These are phyloP conservation scores for Paspalum vaginatum DNA, from an alignment of 176 grass and related monocot genomes.

Conservation along the genomic window DNA sequence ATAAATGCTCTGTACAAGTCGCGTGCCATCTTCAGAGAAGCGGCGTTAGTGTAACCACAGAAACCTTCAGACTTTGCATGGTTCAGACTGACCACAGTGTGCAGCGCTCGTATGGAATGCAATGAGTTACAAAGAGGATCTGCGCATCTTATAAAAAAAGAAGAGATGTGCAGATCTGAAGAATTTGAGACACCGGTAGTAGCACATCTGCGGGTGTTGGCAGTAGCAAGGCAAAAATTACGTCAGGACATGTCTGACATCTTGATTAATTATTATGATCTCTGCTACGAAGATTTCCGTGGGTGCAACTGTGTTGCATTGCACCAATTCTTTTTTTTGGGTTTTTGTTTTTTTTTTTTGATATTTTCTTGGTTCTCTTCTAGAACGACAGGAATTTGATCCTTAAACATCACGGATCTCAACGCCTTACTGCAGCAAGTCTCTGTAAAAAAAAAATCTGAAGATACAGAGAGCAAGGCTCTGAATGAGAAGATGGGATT, in stretches of 20 bases:
- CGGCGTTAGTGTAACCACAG: no score
- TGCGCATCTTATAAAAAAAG: no score
- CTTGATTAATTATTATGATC: background rate
- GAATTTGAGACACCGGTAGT: background rate
- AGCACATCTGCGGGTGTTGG: background rate
- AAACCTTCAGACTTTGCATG: no score
- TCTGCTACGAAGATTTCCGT: background rate
- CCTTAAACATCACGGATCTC: no score
- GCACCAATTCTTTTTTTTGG: no score
- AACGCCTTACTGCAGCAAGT: no score
- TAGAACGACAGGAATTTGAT: no score
- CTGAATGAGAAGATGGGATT: slow-evolving; percentile 1
- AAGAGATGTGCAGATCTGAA: background rate
- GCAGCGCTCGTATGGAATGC: background rate
- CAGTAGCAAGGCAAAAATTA: background rate
- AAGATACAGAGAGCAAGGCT: background rate
- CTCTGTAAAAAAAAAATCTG: background rate
- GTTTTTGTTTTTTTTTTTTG: no score
- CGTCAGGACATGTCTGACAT: background rate
- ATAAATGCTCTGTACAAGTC: no score
- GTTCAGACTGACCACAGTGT: no score
- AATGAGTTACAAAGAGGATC: no score
- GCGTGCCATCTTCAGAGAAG: background rate
- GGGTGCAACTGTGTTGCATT: background rate
- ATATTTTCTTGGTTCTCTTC: background rate